Conservation (phyloP, 495 filamentous ascomycete species). For the Amniculicola lignicola region DNA sequence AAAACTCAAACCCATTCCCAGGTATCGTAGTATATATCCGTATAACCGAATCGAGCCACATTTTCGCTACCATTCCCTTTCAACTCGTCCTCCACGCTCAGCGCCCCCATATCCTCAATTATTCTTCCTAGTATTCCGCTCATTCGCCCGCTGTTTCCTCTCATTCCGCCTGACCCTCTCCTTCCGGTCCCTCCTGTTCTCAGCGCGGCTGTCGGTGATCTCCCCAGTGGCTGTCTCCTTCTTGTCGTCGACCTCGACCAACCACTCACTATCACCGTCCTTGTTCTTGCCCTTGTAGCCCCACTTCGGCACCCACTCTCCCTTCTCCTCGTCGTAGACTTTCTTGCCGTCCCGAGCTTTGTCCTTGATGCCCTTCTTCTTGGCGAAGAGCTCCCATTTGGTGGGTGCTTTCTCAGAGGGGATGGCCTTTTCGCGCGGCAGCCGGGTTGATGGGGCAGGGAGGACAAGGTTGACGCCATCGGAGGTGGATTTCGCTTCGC, state of each 20-base stretch:
- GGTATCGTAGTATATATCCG: no score
- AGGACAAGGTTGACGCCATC: constrained; percentile 68
- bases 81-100: background rate
- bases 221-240: constrained; percentile 57
- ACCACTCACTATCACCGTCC: constrained; percentile 70
- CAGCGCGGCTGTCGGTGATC: constrained; percentile 55
- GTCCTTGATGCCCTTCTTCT: constrained; percentile 88
- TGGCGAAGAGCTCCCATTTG: constrained; percentile 92
- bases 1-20: no score
- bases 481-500: constrained; percentile 65
- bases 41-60: no score
- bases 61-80: no score
- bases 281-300: constrained; percentile 93
- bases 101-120: constrained; percentile 10
- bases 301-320: constrained; percentile 89
- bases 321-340: constrained; percentile 77
- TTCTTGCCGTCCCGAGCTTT: constrained; percentile 69
- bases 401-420: constrained; percentile 76
- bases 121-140: constrained; percentile 33
- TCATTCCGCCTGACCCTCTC: constrained; percentile 36
- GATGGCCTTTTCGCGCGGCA: constrained; percentile 88
- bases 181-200: constrained; percentile 50
- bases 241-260: constrained; percentile 86
- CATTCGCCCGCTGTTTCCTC: constrained; percentile 37
- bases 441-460: constrained; percentile 60